Evolutionary conservation across 441 rosid genomes (phyloP).

Genomic region (Jatropha multifida): DNA sequence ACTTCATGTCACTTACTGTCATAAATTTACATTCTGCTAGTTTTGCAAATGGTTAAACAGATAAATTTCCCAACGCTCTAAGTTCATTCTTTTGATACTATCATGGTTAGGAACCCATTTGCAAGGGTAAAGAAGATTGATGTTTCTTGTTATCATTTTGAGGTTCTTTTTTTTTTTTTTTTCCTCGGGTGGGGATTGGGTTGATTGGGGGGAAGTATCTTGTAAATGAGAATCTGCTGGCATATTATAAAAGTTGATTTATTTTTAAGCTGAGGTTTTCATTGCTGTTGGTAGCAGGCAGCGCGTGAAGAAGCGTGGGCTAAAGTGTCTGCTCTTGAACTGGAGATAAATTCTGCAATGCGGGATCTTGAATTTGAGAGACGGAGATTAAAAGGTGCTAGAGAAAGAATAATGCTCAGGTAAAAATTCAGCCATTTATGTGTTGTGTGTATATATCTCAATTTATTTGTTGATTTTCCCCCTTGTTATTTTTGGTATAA

Average conservation of each 20-base stretch:
- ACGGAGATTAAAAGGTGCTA: slow-evolving; percentile 86
- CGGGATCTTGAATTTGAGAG: slow-evolving; percentile 92
- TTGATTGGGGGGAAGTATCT: neutral
- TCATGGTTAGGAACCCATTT: too few relatives aligned
- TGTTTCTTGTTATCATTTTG: too few relatives aligned
- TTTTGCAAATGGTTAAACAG: too few relatives aligned
- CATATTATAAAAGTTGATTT: slow-evolving; percentile 14
- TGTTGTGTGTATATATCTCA: neutral
- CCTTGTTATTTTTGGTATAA: neutral
- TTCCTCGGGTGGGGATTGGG: too few relatives aligned
- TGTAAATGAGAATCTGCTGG: slow-evolving; percentile 4
- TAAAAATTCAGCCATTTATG: slow-evolving; percentile 31
- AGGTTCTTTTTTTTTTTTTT: too few relatives aligned
- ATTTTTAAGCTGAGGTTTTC: slow-evolving; percentile 59
- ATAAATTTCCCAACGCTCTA: too few relatives aligned
- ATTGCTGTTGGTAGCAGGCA: slow-evolving; percentile 88
- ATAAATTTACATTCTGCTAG: too few relatives aligned
- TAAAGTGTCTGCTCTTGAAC: slow-evolving; percentile 84
- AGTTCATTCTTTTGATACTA: too few relatives aligned
- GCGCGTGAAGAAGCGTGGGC: slow-evolving; percentile 99
- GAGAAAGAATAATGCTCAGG: slow-evolving; percentile 99
- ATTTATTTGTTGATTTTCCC: neutral
- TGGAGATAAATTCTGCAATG: slow-evolving; percentile 77
- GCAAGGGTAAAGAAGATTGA: too few relatives aligned
- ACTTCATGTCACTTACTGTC: neutral